Base-by-base conservation (phyloP, 1,284 basidiomycete genomes). In the Malassezia sympodialis region DNA sequence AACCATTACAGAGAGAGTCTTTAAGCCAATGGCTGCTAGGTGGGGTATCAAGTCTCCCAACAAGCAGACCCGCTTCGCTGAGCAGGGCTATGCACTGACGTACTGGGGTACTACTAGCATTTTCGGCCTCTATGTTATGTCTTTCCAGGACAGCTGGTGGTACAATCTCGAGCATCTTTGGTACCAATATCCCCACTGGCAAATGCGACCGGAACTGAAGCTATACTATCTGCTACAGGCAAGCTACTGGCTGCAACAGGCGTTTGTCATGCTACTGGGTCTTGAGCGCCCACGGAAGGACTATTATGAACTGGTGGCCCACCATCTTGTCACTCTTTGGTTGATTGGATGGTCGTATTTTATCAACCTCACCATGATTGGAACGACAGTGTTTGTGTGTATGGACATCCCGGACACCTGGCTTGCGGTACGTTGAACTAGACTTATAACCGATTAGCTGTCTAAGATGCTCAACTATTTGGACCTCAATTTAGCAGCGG, bases 321-420 rank as follows among this genome's bases (percentile, higher is more conserved):
- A 81, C 69, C 94, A 99, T 75, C 68, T 90, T 44, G 90, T 98
- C 48, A 96, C 94, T 0, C 80, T 98, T 23, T 99, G 91, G 90
- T 80, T 98, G 24, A 83, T 98, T 47, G 86, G 85, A 83, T 86
- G 74, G 47, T 79, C 72, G 6, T 60, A 61, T 51, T 66, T 53
- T 28, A 63, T 73, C 51, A 72, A 79, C 75, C 62, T 80, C 48
- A 96, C 91, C 0, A 79, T 84, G 63, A 91, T 96, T 50, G 93
- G 93, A 12, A 89, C 89, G 61, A 86, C 90, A 2, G 83, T 98
- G 24, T 96, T 87, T 68, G 81, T 93, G 69, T 93, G 90, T 73
- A 98, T 96, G 93, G 93, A 98, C 77, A 81, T 93, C 30, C 90
- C 90, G 2, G 93, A 98, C 72, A 78, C 83, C 21, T 88, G 87